phyloP scores from a whole-genome alignment of 257 asterid genomes.

The Plectranthus barbatus region DNA sequence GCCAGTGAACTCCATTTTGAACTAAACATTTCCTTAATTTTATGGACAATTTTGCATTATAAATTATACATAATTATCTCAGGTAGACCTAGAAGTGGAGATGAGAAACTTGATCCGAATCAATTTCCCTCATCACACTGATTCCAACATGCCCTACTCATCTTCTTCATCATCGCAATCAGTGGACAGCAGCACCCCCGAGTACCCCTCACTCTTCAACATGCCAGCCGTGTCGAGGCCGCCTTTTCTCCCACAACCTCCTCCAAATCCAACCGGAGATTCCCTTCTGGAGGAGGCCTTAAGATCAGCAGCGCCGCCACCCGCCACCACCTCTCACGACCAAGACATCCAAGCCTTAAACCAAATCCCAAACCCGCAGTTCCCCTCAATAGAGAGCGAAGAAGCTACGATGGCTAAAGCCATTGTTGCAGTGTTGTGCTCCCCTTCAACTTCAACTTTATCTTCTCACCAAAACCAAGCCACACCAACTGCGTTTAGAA shows the following conservation, averaged over 20 bases:
- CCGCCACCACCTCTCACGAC: constrained; percentile 9
- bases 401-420: constrained; percentile 51
- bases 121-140: constrained; percentile 22
- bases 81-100: constrained; percentile 52
- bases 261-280: no score
- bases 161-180: constrained; percentile 81
- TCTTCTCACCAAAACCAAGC: background rate
- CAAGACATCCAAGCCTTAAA: constrained; percentile 9
- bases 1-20: constrained; percentile 11
- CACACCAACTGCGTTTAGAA: constrained; percentile 39
- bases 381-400: constrained; percentile 44
- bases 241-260: no score
- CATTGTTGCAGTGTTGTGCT: constrained; percentile 45
- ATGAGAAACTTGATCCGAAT: constrained; percentile 35
- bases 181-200: constrained; percentile 54
- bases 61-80: background rate
- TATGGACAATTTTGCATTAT: background rate
- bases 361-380: constrained; percentile 23
- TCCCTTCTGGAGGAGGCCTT: no score
- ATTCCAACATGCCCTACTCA: constrained; percentile 34
- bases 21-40: no score
- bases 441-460: constrained; percentile 26
- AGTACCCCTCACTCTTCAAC: constrained; percentile 35
- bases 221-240: constrained; percentile 7
- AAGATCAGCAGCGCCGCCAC: background rate